phyloP scores from a whole-genome alignment of 192 early-diverging fungal species.

The Podila horticola region DNA sequence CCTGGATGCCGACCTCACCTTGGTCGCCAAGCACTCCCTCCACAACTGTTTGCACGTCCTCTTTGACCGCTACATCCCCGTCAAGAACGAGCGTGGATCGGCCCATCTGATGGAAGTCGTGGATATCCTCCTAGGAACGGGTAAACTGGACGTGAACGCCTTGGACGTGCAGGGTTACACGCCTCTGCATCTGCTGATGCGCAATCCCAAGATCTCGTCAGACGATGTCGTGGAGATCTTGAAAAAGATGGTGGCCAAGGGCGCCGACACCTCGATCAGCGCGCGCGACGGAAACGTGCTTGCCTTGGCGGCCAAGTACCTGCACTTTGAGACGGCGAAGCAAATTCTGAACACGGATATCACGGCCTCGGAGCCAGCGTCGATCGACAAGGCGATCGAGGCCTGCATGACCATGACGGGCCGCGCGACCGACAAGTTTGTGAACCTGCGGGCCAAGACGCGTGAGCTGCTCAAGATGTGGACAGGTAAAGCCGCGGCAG shows the following conservation, averaged over 20 bases:
- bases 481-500: conserved; percentile 23
- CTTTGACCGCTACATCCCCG: conserved; percentile 35
- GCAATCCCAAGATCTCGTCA: conserved; percentile 93
- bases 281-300: conserved; percentile 41
- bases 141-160: conserved; percentile 25
- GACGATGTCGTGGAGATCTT: conserved; percentile 62
- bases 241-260: conserved; percentile 35
- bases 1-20: conserved; percentile 24
- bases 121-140: conserved; percentile 21
- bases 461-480: conserved; percentile 42
- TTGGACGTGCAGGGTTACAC: conserved; percentile 31
- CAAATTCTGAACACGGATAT: conserved; percentile 17
- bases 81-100: conserved; percentile 42
- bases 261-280: conserved; percentile 35
- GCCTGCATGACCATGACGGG: conserved; percentile 52
- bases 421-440: conserved; percentile 40
- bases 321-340: conserved; percentile 35
- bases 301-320: conserved; percentile 33
- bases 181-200: conserved; percentile 74
- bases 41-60: conserved; percentile 43
- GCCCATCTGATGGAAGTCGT: conserved; percentile 31
- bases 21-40: conserved; percentile 29
- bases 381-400: conserved; percentile 37
- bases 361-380: conserved; percentile 29
- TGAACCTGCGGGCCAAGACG: conserved; percentile 33